Evolutionary conservation across 805 yeast species (phyloP).

Genomic region (Pichia sporocuriosa): DNA sequence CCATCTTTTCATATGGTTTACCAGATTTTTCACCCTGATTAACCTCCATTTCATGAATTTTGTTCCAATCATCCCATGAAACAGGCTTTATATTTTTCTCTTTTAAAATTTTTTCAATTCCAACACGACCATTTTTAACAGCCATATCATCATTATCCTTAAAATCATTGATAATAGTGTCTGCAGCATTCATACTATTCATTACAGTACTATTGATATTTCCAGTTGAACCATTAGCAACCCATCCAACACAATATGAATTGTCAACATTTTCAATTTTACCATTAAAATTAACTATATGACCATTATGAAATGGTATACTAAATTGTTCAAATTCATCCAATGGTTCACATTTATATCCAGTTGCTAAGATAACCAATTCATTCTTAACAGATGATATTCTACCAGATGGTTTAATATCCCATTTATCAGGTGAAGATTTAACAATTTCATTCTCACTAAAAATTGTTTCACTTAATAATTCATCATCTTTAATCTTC

Average conservation of each 20-base stretch:
- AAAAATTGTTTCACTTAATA: slow-evolving; percentile 43
- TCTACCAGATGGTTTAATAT: slow-evolving; percentile 19
- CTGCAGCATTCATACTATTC: slow-evolving; percentile 74
- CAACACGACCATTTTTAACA: slow-evolving; percentile 24
- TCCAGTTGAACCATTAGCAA: slow-evolving; percentile 78
- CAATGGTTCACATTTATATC: slow-evolving; percentile 67
- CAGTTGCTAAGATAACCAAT: slow-evolving; percentile 72
- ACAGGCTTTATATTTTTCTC: slow-evolving; percentile 27
- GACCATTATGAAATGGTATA: slow-evolving; percentile 43
- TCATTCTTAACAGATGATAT: slow-evolving; percentile 41
- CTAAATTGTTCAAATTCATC: slow-evolving; percentile 47
- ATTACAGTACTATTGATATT: slow-evolving; percentile 88
- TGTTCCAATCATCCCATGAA: slow-evolving; percentile 63
- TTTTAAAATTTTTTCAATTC: slow-evolving; percentile 19
- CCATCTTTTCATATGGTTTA: slow-evolving; percentile 54
- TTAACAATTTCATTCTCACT: slow-evolving; percentile 36
- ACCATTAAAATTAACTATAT: slow-evolving; percentile 41
- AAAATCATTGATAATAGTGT: slow-evolving; percentile 49
- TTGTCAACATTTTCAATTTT: slow-evolving; percentile 37
- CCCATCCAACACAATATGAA: slow-evolving; percentile 86
- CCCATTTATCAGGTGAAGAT: slow-evolving; percentile 28
- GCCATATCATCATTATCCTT: slow-evolving; percentile 11
- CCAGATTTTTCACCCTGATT: slow-evolving; percentile 40
- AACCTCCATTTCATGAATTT: slow-evolving; percentile 48
- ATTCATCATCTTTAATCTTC: slow-evolving; percentile 31